Conservation (phyloP, 805 yeast genomes). For the Myxozyma udenii region DNA sequence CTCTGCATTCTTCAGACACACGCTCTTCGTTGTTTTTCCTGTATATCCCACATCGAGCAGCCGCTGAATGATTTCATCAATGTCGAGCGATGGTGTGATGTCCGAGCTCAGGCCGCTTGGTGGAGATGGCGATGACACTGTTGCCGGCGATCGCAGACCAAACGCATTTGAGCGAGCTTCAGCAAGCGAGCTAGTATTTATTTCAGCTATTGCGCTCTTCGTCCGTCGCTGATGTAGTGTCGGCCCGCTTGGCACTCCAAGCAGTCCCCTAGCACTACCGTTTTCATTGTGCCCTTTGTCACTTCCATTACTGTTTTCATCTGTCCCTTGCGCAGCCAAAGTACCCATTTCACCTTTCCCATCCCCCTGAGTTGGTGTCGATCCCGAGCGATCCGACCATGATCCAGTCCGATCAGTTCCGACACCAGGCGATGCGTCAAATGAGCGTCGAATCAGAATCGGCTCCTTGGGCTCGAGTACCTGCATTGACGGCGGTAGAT, state of each 20-base stretch:
- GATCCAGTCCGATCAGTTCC: background rate
- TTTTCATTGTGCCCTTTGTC: no score
- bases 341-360: background rate
- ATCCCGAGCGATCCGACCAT: background rate
- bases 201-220: slow-evolving; percentile 2
- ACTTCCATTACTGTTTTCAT: background rate
- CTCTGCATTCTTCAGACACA: slow-evolving; percentile 86
- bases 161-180: background rate
- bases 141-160: slow-evolving; percentile 2
- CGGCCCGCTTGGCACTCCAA: background rate
- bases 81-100: slow-evolving; percentile 43
- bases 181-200: slow-evolving; percentile 1
- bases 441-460: slow-evolving; percentile 50
- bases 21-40: slow-evolving; percentile 85
- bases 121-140: slow-evolving; percentile 1
- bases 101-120: slow-evolving; percentile 1
- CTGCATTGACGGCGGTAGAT: slow-evolving; percentile 65
- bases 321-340: background rate
- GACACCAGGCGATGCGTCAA: slow-evolving; percentile 7
- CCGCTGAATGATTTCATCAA: slow-evolving; percentile 88
- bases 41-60: slow-evolving; percentile 93
- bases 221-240: slow-evolving; percentile 7
- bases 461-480: slow-evolving; percentile 72
- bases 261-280: background rate
- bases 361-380: background rate